These are phyloP conservation scores for Cicer judaicum DNA, from an alignment of 306 rosid genomes.

Conservation along the genomic window DNA sequence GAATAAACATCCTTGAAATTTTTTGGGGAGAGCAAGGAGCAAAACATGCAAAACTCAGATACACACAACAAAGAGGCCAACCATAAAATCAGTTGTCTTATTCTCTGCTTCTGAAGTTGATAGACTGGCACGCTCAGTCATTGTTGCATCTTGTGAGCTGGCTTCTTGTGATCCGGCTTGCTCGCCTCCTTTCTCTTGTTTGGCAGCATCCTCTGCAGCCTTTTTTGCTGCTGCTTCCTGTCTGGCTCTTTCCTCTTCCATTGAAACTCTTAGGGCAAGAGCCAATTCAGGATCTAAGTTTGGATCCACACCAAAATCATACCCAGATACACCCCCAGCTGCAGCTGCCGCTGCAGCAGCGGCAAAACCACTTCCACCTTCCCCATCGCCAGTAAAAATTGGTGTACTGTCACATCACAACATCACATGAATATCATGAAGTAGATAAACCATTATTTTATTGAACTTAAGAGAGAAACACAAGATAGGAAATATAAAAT, in stretches of 20 bases:
- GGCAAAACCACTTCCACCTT: conserved; percentile 94
- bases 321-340: conserved; percentile 90
- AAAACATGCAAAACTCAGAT: conserved; percentile 4
- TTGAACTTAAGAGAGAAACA: conserved; percentile 25
- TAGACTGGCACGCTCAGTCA: conserved; percentile 75
- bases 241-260: conserved; percentile 99
- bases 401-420: conserved; percentile 70
- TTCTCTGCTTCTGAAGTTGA: conserved; percentile 70
- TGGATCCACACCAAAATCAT: conserved; percentile 98
- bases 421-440: conserved; percentile 13
- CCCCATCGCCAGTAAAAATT: conserved; percentile 96
- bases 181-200: conserved; percentile 80
- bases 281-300: conserved; percentile 98
- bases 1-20: not conserved
- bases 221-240: conserved; percentile 98
- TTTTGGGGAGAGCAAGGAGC: not conserved
- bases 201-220: conserved; percentile 86
- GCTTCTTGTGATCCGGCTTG: conserved; percentile 49
- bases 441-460: conserved; percentile 14
- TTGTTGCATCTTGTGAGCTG: conserved; percentile 84
- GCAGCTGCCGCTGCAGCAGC: conserved; percentile 96
- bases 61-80: conserved; percentile 40
- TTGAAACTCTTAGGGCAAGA: conserved; percentile 97
- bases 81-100: conserved; percentile 74
- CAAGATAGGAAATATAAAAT: conserved; percentile 1